These are phyloP conservation scores for Pholiota molesta DNA, from an alignment of 768 basidiomycete genomes.

Conservation along the genomic window DNA sequence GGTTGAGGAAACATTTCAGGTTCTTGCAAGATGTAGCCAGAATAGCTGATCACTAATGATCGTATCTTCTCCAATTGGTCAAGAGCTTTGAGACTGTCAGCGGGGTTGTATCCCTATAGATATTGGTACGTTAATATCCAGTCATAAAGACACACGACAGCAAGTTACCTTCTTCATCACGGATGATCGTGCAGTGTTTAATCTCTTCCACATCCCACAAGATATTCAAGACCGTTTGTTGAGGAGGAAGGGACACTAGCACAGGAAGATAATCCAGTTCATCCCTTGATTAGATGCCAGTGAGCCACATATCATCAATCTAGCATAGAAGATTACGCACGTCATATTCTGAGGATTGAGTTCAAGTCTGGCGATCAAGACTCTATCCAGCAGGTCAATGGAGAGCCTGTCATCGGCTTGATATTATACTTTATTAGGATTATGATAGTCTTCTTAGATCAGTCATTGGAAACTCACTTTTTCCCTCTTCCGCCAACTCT, in stretches of 20 bases:
- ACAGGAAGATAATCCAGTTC: constrained; percentile 77
- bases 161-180: constrained; percentile 65
- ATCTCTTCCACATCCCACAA: constrained; percentile 93
- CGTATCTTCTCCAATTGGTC: constrained; percentile 73
- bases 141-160: not conserved
- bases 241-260: constrained; percentile 72
- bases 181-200: constrained; percentile 55
- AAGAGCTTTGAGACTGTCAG: constrained; percentile 64
- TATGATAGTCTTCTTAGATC: not conserved
- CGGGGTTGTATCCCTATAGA: constrained; percentile 58
- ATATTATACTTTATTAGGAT: constrained; percentile 12
- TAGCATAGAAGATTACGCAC: constrained; percentile 42
- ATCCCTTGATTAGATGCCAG: constrained; percentile 45
- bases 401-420: constrained; percentile 47
- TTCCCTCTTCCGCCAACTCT: constrained; percentile 68
- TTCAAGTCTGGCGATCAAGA: constrained; percentile 85
- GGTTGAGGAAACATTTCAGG: constrained; percentile 96
- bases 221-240: constrained; percentile 89
- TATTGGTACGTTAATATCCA: not conserved
- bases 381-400: constrained; percentile 68
- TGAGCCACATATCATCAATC: not conserved
- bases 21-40: constrained; percentile 87
- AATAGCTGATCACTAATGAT: constrained; percentile 86
- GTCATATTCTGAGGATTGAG: constrained; percentile 73
- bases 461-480: constrained; percentile 38